Base-by-base conservation (phyloP, 2,329 filamentous ascomycete genomes). In the Fusarium subglutinans region DNA sequence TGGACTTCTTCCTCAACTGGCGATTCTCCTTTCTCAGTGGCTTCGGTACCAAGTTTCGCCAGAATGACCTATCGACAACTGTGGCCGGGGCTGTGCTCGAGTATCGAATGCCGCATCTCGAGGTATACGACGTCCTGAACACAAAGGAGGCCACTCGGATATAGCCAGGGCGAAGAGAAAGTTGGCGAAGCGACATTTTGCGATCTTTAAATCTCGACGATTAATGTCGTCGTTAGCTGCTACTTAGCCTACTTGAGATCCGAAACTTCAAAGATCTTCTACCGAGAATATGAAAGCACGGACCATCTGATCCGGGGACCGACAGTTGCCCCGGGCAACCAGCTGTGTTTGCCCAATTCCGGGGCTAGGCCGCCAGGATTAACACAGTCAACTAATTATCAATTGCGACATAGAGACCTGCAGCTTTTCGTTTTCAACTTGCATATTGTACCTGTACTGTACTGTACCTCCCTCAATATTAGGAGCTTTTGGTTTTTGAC, bases 21-120 rank as follows among this genome's bases (percentile, higher is more conserved):
- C 77, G 81, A 59, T 82, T 86, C 75, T 84, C 80, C 55, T 80
- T 82, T 70, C 90, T 89, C 51, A 91, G 79, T n/a, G 89, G 88
- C 76, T 92, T 93, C 5, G 93, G 93, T 55, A 95, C 83, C 69
- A 95, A 83, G 15, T 88, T 89, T 76, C 87, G 89, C 93, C 93
- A 95, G 81, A 94, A 91, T 15, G 89, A 89, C 11, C 86, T 72
- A 74, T 91, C 86, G 30, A 84, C 82, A 60, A 92, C 83, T 47
- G 85, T 86, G n/a, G 87, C 88, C 15, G 86, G 79, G 17, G 79
- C 78, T 2, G 84, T 83, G 69, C 84, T 84, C 45, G 81, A 79
- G 56, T 76, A 74, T 28, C 82, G 81, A 50, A 79, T 61, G 30
- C 51, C 63, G 18, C 53, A 43, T 26, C 54, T 65, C 40, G 70